phyloP scores from a whole-genome alignment of 2,329 filamentous ascomycete genomes.

The Podosphaera leucotricha region DNA sequence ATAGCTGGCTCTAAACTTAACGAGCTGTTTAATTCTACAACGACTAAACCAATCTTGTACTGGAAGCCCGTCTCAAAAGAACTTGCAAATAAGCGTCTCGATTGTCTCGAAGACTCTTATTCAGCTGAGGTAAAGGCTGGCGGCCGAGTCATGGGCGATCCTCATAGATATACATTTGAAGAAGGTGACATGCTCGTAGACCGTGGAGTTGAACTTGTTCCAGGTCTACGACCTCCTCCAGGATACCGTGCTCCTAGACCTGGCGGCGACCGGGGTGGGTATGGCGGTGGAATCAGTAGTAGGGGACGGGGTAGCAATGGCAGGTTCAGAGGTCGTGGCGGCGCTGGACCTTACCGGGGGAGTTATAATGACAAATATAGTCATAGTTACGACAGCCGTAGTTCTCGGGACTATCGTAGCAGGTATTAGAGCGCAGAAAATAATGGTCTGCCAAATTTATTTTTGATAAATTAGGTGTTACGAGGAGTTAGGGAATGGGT shows the following conservation, averaged over 20 bases:
- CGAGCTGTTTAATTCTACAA: conserved; percentile 33
- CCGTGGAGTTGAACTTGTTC: conserved; percentile 45
- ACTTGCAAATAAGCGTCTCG: conserved; percentile 39
- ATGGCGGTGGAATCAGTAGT: conserved; percentile 1
- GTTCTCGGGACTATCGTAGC: conserved; percentile 6
- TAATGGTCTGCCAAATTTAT: background rate
- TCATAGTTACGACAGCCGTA: conserved; percentile 4
- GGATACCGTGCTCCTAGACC: conserved; percentile 14
- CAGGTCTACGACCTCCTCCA: conserved; percentile 34
- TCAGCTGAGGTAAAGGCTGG: conserved; percentile 17
- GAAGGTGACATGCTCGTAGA: conserved; percentile 42
- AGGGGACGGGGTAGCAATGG: conserved; percentile 1
- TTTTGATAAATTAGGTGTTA: background rate
- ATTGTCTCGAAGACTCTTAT: conserved; percentile 25
- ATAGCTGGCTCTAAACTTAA: conserved; percentile 19
- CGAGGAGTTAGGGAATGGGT: background rate
- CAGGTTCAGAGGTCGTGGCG: background rate
- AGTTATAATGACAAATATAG: conserved; percentile 2
- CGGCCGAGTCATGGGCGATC: conserved; percentile 19
- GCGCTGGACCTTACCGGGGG: conserved; percentile 1
- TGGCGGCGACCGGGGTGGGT: conserved; percentile 9
- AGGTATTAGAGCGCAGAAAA: conserved; percentile 3
- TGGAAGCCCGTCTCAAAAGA: conserved; percentile 38
- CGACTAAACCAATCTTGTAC: conserved; percentile 39
- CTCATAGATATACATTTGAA: conserved; percentile 48